Percentiles rank a stretch among this genome's conserved stretches.
These are phyloP conservation scores for Puccinia horiana DNA, from an alignment of 1,284 basidiomycete genomes.

Conservation along the genomic window DNA sequence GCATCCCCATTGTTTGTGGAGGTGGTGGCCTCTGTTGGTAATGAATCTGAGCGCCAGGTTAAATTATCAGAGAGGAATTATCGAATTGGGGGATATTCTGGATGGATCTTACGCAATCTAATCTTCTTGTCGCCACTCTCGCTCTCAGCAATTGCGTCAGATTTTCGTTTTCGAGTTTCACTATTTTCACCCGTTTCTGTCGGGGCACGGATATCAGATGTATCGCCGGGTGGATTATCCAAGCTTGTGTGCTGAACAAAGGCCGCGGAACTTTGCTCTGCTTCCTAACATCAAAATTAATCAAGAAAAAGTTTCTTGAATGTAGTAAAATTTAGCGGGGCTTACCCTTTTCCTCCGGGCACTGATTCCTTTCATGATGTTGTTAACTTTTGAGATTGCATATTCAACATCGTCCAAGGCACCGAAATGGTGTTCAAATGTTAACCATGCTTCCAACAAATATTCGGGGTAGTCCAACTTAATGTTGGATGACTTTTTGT, in stretches of 20 bases:
- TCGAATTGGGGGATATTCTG: not conserved
- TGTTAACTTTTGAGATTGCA: slow-evolving; percentile 37
- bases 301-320: not conserved
- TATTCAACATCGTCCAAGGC: slow-evolving; percentile 42
- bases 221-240: not conserved
- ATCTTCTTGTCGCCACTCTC: slow-evolving; percentile 31
- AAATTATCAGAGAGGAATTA: not conserved
- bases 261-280: not conserved
- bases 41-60: not conserved
- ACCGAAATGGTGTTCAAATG: slow-evolving; percentile 49
- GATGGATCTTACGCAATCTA: slow-evolving; percentile 16
- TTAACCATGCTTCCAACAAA: slow-evolving; percentile 48
- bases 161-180: slow-evolving; percentile 43
- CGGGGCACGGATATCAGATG: not conserved
- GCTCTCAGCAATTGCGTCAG: slow-evolving; percentile 17
- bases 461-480: slow-evolving; percentile 49
- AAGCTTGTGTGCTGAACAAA: not conserved
- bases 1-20: not conserved
- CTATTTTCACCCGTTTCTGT: not conserved
- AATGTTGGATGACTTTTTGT: slow-evolving; percentile 48
- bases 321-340: not conserved
- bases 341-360: slow-evolving; percentile 44
- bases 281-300: slow-evolving; percentile 18
- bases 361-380: slow-evolving; percentile 48
- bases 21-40: not conserved